Base-by-base conservation (phyloP, 2,329 filamentous ascomycete species). In the Cryphonectria japonica region DNA sequence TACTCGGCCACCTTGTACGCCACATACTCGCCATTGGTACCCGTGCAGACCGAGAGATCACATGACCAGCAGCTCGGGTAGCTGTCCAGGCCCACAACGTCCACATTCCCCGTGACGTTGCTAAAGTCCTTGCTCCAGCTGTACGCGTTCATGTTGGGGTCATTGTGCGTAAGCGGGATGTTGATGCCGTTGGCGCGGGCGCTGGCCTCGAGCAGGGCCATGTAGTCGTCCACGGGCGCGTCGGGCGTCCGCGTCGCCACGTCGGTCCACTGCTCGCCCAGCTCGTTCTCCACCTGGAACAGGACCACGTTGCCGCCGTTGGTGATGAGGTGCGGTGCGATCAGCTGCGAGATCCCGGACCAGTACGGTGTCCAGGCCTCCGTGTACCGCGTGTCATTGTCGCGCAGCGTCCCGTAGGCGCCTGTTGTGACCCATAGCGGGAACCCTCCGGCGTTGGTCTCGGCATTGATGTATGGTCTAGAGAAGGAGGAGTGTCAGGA, bases 381-480 rank as follows among this genome's bases (percentile, higher is more conserved):
- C 1, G 84, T 86, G 76, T 85, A 89, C 63, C 83, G 80, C 5
- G 83, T 77, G 71, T 90, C 83, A 57, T 88, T 84, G 69, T 88
- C 81, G 43, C 88, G 80, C 22, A 88, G 78, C 29, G 77, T 75
- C 2, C 88, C 88, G 66, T 88, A 88, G 37, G 82, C 87, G 60
- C 88, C 89, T 0, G 88, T 90, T 0, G 88, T 90, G 7, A 88
- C 77, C 88, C 89, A 91, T 0, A 89, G 79, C 0, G 89, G 87
- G 70, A 89, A 88, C 0, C 89, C 89, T 43, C 89, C 89, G 0
- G 85, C 88, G 73, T 86, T 89, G 3, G 87, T 83, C 76, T 91
- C 89, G 0, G 88, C 89, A 73, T 91, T 91, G 70, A 89, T 84
- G 70, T 91, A 91, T 0, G 88, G 88, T 7, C 60, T 62, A 19